These are phyloP conservation scores for Aspergillus carbonarius DNA, from an alignment of 2,329 filamentous ascomycete genomes.

Conservation along the genomic window DNA sequence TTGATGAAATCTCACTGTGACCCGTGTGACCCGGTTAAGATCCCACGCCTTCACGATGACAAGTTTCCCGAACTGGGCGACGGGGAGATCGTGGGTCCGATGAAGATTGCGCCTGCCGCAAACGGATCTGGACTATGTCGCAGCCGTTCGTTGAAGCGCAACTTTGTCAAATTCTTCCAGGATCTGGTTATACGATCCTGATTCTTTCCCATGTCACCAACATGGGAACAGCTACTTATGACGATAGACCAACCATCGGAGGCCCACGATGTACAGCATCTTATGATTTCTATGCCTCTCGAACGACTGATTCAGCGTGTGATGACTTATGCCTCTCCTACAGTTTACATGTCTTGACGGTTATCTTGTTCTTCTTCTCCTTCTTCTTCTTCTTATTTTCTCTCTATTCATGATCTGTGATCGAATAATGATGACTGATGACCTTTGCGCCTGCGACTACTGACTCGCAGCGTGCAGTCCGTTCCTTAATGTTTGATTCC, in stretches of 20 bases:
- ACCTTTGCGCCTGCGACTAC: slow-evolving; percentile 31
- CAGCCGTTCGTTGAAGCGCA: slow-evolving; percentile 41
- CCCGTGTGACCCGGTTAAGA: slow-evolving; percentile 52
- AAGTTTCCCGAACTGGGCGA: slow-evolving; percentile 89
- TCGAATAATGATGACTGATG: slow-evolving; percentile 31
- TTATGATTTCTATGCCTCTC: slow-evolving; percentile 19
- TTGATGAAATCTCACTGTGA: slow-evolving; percentile 40
- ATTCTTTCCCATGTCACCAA: slow-evolving; percentile 8
- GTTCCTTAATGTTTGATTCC: slow-evolving; percentile 28
- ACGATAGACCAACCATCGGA: slow-evolving; percentile 26
- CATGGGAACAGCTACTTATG: slow-evolving; percentile 17
- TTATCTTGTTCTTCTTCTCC: neutral
- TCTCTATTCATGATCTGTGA: slow-evolving; percentile 17
- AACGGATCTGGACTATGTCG: slow-evolving; percentile 45
- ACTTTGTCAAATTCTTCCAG: slow-evolving; percentile 46
- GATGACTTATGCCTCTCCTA: slow-evolving; percentile 34
- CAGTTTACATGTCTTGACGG: neutral
- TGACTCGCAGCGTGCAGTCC: slow-evolving; percentile 33
- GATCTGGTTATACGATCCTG: slow-evolving; percentile 40
- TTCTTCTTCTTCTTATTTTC: slow-evolving; percentile 12
- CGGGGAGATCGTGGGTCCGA: slow-evolving; percentile 89
- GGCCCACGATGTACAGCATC: slow-evolving; percentile 26
- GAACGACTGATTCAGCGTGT: slow-evolving; percentile 22
- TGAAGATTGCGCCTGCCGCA: slow-evolving; percentile 56
- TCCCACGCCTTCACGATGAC: slow-evolving; percentile 52